These are phyloP conservation scores for Diaporthe batatas DNA, from an alignment of 2,329 filamentous ascomycete species.

Conservation along the genomic window DNA sequence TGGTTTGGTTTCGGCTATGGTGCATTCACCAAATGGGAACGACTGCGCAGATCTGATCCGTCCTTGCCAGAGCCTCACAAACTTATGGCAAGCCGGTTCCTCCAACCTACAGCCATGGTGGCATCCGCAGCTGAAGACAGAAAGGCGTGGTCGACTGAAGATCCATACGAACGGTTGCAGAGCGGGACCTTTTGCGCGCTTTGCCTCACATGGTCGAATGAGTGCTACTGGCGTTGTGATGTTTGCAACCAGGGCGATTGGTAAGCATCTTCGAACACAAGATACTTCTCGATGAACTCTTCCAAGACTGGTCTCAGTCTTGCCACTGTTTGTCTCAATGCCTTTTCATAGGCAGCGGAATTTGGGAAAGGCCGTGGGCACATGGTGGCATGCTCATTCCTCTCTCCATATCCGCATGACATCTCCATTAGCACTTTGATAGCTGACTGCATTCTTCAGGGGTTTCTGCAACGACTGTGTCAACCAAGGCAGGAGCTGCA, in stretches of 20 bases:
- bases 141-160: conserved; percentile 72
- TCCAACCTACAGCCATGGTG: conserved; percentile 59
- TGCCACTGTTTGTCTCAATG: background rate
- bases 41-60: conserved; percentile 56
- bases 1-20: conserved; percentile 90
- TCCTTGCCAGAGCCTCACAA: conserved; percentile 66
- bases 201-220: conserved; percentile 80
- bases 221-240: conserved; percentile 91
- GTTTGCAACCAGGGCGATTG: conserved; percentile 92
- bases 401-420: background rate
- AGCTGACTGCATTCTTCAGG: background rate
- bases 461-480: conserved; percentile 92
- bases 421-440: background rate
- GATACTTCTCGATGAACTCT: background rate
- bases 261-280: background rate
- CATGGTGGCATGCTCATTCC: background rate
- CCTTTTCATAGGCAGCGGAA: background rate
- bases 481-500: conserved; percentile 84
- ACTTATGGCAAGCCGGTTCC: conserved; percentile 69
- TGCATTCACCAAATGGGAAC: conserved; percentile 77
- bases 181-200: conserved; percentile 87
- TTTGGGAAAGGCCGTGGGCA: background rate
- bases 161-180: conserved; percentile 77
- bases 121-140: conserved; percentile 68
- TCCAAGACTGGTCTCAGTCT: background rate